Conservation (phyloP, 2,329 filamentous ascomycete genomes). For the Orbilia brochopaga region DNA sequence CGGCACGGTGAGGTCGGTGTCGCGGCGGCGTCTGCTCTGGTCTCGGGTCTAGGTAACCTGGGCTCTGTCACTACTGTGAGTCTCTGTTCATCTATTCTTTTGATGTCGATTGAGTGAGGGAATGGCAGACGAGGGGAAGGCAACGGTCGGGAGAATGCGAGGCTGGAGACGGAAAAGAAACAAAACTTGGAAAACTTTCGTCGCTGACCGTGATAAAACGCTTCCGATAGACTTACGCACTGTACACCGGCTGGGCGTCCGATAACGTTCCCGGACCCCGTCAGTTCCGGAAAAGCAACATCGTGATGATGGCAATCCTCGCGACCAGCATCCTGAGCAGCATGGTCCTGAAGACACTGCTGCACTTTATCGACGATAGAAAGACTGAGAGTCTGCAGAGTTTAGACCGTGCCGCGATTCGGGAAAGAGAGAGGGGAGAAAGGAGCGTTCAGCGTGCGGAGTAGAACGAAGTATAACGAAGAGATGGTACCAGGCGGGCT, state of each 20-base stretch:
- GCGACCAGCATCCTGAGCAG: constrained; percentile 72
- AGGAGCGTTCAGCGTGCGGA: not conserved
- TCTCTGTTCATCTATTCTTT: not conserved
- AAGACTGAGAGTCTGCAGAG: constrained; percentile 4
- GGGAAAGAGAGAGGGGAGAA: constrained; percentile 8
- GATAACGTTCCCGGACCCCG: constrained; percentile 72
- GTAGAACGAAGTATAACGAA: not conserved
- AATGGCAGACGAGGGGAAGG: not conserved
- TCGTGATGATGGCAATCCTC: constrained; percentile 86
- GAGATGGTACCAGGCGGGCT: not conserved
- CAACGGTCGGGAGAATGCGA: not conserved
- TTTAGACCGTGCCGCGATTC: constrained; percentile 4
- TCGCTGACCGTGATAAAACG: not conserved
- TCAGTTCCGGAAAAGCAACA: constrained; percentile 81
- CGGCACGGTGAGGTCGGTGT: constrained; percentile 91
- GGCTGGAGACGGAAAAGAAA: not conserved
- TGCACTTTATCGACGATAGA: constrained; percentile 33
- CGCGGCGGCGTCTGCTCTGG: constrained; percentile 80
- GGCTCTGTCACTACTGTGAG: constrained; percentile 75
- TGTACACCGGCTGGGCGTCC: constrained; percentile 84
- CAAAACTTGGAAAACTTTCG: not conserved
- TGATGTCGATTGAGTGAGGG: not conserved
- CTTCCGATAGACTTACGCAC: constrained; percentile 70
- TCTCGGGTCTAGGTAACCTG: constrained; percentile 84
- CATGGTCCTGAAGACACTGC: constrained; percentile 21